Evolutionary conservation across 345 rosid species (phyloP), one percentile per base, ranked within the genome.

Genomic region (Euphorbia pulcherrima): DNA sequence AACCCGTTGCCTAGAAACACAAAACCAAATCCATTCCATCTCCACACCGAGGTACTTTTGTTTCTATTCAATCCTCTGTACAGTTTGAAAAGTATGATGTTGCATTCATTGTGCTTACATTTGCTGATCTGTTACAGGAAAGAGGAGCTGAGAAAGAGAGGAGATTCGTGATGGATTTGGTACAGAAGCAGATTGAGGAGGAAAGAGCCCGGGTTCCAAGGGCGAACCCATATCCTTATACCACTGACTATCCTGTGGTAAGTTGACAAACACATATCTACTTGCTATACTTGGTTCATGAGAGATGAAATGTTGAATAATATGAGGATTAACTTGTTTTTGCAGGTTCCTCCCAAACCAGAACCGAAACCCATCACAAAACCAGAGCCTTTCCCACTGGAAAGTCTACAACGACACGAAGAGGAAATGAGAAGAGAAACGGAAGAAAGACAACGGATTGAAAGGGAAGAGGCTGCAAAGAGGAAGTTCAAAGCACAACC

Each of bases 201-300:
- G 99, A 87, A 84, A 85, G 72, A 62, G 84, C 86, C 21, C 84
- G 94, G 68, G 72, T 92, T 64, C 97, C 90, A 27, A 90, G 83
- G 80, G 96, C 97, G 48, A 83, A 66, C 46, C 99, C 99, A 64
- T 92, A 92, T 78, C 99, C 99, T 30, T 95, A 89, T 69, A 89
- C 97, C 10, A 92, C 99, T 6, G 99, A 94, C 57, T 95, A 81
- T 77, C 97, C 97, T 6, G 92, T 92, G 97, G 99, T 94, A 91
- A 26, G 29, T 16, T 18, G 18, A 50, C 6, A 50, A n/a, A 18
- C 8, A 16, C 16, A 6, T 50, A 12, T 12, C 12, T 44, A 33
- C 37, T 2, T 44, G 18, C 1, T 11, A 41, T 7, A 14, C 50
- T 44, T 44, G 16, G 10, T 28, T 46, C 60, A 44, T 41, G 17